Evolutionary conservation across 2,329 filamentous ascomycete genomes (phyloP).

Genomic region (Aureobasidium zeae): DNA sequence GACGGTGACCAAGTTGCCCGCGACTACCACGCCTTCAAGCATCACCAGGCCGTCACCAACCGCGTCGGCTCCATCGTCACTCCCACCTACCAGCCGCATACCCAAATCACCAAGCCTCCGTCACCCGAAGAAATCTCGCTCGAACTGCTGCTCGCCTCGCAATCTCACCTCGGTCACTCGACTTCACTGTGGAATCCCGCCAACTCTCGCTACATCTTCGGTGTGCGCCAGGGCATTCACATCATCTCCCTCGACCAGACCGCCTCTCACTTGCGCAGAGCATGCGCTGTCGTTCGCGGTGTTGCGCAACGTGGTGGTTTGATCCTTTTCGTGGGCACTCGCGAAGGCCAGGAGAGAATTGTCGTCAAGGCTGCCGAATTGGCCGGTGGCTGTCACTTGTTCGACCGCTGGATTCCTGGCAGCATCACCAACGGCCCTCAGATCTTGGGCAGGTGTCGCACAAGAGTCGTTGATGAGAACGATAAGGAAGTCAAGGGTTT

Average conservation of each 20-base stretch:
- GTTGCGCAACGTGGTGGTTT: conserved; percentile 74
- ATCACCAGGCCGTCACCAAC: conserved; percentile 31
- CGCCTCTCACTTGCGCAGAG: conserved; percentile 79
- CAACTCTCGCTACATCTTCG: conserved; percentile 90
- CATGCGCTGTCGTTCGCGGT: conserved; percentile 83
- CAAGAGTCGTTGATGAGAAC: conserved; percentile 67
- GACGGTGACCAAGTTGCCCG: conserved; percentile 27
- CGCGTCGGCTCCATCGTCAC: conserved; percentile 32
- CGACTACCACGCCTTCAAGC: conserved; percentile 36
- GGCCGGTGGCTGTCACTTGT: conserved; percentile 74
- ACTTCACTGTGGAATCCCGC: conserved; percentile 89
- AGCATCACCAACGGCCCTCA: conserved; percentile 87
- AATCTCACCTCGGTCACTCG: conserved; percentile 83
- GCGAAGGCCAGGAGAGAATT: conserved; percentile 67
- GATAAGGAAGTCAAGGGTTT: conserved; percentile 59
- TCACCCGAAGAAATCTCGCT: conserved; percentile 72
- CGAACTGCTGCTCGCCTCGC: conserved; percentile 78
- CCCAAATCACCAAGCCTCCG: conserved; percentile 64
- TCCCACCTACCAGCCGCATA: conserved; percentile 54
- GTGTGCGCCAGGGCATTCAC: conserved; percentile 77
- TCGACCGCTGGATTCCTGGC: conserved; percentile 86
- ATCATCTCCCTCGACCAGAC: conserved; percentile 88
- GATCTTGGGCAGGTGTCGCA: conserved; percentile 61
- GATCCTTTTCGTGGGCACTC: conserved; percentile 83
- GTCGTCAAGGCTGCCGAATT: conserved; percentile 74